phyloP scores from a whole-genome alignment of 352 stramenopile genomes.

The Pythium insidiosum region DNA sequence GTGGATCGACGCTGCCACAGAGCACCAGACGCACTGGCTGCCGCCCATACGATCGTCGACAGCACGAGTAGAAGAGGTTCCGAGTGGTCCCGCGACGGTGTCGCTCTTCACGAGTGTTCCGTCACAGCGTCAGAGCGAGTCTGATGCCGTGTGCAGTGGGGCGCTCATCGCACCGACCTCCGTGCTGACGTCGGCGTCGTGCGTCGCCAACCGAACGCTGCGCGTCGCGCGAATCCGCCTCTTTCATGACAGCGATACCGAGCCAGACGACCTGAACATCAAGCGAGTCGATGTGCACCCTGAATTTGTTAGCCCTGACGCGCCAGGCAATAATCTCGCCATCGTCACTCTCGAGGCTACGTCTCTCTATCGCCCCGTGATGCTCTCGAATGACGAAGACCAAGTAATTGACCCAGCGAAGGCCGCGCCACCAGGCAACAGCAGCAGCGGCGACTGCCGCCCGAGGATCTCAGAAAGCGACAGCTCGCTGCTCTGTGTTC shows the following conservation, averaged over 20 bases:
- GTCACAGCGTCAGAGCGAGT: not conserved
- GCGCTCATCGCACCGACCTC: conserved; percentile 16
- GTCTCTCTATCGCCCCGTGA: conserved; percentile 14
- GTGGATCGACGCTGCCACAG: conserved; percentile 15
- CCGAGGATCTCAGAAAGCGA: too few relatives aligned
- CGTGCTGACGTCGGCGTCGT: conserved; percentile 13
- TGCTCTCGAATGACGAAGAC: conserved; percentile 17
- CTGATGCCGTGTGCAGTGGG: conserved; percentile 7
- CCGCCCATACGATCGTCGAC: too few relatives aligned
- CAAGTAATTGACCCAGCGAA: too few relatives aligned
- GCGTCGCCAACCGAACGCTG: conserved; percentile 8
- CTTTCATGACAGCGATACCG: too few relatives aligned
- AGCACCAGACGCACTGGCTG: conserved; percentile 1
- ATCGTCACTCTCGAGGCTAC: conserved; percentile 11
- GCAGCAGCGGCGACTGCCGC: too few relatives aligned
- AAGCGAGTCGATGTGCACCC: conserved; percentile 9
- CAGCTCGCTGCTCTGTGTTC: too few relatives aligned
- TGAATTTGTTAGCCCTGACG: conserved; percentile 10
- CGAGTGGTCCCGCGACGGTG: conserved; percentile 5
- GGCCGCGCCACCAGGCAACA: too few relatives aligned
- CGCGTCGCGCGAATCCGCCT: conserved; percentile 5
- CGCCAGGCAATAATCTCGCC: conserved; percentile 12
- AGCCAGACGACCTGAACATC: not conserved
- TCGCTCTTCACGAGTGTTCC: conserved; percentile 8
- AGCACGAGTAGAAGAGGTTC: too few relatives aligned